Evolutionary conservation across 345 rosid species (phyloP), one percentile per base, ranked within the genome.

Genomic region (Gossypium anomalum): DNA sequence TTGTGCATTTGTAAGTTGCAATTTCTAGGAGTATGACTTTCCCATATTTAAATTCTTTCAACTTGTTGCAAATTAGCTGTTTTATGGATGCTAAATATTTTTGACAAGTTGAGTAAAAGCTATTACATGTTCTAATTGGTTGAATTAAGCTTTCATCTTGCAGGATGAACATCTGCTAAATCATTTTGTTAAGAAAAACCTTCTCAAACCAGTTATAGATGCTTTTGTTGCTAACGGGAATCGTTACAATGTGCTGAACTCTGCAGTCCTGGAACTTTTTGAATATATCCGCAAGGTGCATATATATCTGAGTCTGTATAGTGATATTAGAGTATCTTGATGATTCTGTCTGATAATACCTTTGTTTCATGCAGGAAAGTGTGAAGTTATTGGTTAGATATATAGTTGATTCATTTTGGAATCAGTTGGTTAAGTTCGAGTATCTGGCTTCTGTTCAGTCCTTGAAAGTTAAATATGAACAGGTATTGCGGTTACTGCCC

Each of bases 161-260:
- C 92, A 96, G 98, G 99, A 96, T 86, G 99, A 93, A 75, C 87
- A 84, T 82, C 83, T 93, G 82, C 83, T 85, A 80, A 85, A 79
- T 83, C 93, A 96, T 85, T 77, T 93, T 78, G 96, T 92, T 58
- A 91, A 88, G 91, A 88, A 89, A 82, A 85, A 92, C 83, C 83
- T 90, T 78, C 93, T 96, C 80, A 90, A 89, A 78, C 97, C 98
- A 53, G 80, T 96, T 74, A 76, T 92, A 51, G 94, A 92, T 85
- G 97, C 88, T 76, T 96, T 96, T 81, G 86, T 92, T 76, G 85
- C 83, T 56, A 96, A 96, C 77, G 98, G 99, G 15, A 82, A 86
- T 81, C 97, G 98, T 27, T 96, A 92, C 83, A 92, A 96, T 84
- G 81, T 96, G 77, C 88, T 96, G 70, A 92, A 96, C 77, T 96